Conservation (phyloP, 1,139 yeast genomes). For the Starmera stellimalicola region DNA sequence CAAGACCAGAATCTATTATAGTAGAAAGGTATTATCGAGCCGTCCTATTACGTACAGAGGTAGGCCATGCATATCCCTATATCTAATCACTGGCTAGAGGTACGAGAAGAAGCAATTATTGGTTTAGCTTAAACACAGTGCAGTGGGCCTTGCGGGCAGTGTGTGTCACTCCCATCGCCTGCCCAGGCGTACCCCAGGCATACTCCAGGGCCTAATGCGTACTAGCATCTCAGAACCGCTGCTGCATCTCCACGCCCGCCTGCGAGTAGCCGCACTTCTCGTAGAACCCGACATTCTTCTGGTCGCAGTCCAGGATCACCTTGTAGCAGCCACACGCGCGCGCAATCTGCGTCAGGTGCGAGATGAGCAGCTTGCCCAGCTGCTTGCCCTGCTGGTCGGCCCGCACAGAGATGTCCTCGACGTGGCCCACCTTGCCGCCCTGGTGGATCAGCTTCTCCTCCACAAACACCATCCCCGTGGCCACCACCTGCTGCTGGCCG, state of each 20-base stretch:
- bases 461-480: conserved; percentile 40
- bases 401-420: conserved; percentile 88
- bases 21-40: too few species aligned
- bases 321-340: conserved; percentile 66
- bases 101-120: too few species aligned
- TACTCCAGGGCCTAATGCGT: too few species aligned
- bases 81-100: too few species aligned
- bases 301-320: conserved; percentile 82
- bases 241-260: conserved; percentile 71
- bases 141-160: too few species aligned
- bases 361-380: conserved; percentile 62
- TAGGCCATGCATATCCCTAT: too few species aligned
- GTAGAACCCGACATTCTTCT: conserved; percentile 73
- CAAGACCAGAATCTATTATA: too few species aligned
- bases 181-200: too few species aligned
- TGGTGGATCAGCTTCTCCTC: conserved; percentile 65
- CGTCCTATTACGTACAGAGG: too few species aligned
- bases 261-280: conserved; percentile 69
- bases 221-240: conserved; percentile 17
- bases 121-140: too few species aligned
- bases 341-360: conserved; percentile 53
- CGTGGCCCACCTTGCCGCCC: conserved; percentile 85
- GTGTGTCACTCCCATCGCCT: too few species aligned
- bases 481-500: conserved; percentile 29
- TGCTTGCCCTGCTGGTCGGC: conserved; percentile 72